Percentiles rank a stretch among this genome's conserved stretches.
phyloP scores from a whole-genome alignment of 2,329 filamentous ascomycete species.

The Aspergillus luchuensis region DNA sequence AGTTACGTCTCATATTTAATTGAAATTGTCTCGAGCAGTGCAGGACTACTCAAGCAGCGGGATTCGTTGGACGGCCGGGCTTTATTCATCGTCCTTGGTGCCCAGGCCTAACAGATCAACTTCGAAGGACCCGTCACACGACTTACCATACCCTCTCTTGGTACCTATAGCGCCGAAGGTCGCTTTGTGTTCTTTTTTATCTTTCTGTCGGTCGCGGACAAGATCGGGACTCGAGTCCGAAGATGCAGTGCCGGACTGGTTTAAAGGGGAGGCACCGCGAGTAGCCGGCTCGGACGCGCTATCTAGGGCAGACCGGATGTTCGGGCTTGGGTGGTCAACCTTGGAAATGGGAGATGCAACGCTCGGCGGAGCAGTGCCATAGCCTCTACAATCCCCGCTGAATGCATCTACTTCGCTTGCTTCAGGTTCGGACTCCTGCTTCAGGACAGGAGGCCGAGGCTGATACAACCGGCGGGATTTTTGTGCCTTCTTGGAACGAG shows the following conservation, averaged over 20 bases:
- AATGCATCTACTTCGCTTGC: conserved; percentile 10
- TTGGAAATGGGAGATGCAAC: conserved; percentile 19
- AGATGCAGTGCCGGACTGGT: conserved; percentile 15
- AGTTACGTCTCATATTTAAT: not conserved
- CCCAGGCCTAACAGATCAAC: conserved; percentile 19
- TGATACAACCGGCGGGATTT: conserved; percentile 29
- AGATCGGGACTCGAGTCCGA: conserved; percentile 22
- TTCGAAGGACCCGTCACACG: conserved; percentile 17
- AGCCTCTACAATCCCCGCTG: conserved; percentile 10
- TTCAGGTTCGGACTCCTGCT: conserved; percentile 9
- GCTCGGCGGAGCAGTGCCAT: conserved; percentile 16
- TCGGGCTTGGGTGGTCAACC: conserved; percentile 14
- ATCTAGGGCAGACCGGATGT: conserved; percentile 12
- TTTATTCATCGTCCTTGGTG: conserved; percentile 7
- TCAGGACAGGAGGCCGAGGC: conserved; percentile 10
- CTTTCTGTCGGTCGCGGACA: conserved; percentile 11
- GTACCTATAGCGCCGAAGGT: conserved; percentile 19
- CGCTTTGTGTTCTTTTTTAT: conserved; percentile 10
- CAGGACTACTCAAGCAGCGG: not conserved
- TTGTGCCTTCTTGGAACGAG: conserved; percentile 19
- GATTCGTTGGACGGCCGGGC: not conserved
- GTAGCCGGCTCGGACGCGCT: conserved; percentile 21
- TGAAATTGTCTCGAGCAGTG: not conserved
- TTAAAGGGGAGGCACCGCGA: conserved; percentile 23
- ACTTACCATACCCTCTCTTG: conserved; percentile 15